A percentile compares a stretch with the other conserved stretches of the same genome.
Conservation (phyloP, 2,329 filamentous ascomycete species). For the Hymenoscyphus fraxineus region DNA sequence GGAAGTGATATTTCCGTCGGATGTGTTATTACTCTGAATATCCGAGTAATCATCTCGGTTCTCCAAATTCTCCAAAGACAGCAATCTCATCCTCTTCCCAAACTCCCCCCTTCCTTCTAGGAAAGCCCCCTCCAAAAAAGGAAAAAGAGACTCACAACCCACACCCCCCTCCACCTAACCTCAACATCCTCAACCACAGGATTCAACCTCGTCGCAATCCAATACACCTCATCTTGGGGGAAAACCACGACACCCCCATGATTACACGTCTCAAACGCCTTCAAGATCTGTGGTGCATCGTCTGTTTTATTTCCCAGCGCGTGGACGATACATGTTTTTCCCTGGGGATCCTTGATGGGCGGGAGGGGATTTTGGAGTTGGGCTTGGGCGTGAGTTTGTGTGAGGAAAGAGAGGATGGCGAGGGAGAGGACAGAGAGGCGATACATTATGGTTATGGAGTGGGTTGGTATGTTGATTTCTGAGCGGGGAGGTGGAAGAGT, state of each 20-base stretch:
- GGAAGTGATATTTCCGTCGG: too few relatives aligned
- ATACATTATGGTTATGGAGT: too few relatives aligned
- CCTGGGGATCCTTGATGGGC: conserved; percentile 38
- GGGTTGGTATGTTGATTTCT: too few relatives aligned
- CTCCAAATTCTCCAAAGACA: too few relatives aligned
- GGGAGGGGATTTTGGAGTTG: conserved; percentile 44
- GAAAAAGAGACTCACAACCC: conserved; percentile 38
- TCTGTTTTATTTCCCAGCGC: conserved; percentile 41
- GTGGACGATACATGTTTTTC: conserved; percentile 38
- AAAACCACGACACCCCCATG: conserved; percentile 48
- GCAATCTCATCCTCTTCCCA: neutral
- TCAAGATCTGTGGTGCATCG: conserved; percentile 49
- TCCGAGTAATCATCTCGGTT: too few relatives aligned
- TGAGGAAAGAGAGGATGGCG: conserved; percentile 61
- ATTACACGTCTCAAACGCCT: conserved; percentile 48
- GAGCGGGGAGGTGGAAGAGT: too few relatives aligned
- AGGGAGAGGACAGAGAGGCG: conserved; percentile 28
- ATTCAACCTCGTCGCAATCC: conserved; percentile 48
- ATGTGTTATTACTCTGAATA: too few relatives aligned
- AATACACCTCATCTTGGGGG: conserved; percentile 47
- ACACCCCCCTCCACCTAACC: conserved; percentile 51
- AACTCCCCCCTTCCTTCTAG: neutral
- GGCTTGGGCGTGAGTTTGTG: conserved; percentile 53
- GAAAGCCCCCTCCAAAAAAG: neutral
- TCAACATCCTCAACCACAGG: conserved; percentile 46